These are phyloP conservation scores for Sporothrix mexicana DNA, from an alignment of 2,329 filamentous ascomycete species.

Conservation along the genomic window DNA sequence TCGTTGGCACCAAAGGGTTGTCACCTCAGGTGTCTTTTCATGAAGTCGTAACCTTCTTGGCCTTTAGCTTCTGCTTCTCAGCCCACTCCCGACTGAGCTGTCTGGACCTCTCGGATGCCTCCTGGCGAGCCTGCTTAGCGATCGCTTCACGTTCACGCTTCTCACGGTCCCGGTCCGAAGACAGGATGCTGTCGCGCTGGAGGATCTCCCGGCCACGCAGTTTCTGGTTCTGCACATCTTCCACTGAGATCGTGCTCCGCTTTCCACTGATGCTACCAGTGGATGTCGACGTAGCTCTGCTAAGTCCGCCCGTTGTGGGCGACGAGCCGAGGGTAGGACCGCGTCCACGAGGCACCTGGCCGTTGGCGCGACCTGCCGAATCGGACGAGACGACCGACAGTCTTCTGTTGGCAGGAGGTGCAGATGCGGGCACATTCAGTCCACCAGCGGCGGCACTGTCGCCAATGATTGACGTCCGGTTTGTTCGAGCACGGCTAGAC, in stretches of 20 bases:
- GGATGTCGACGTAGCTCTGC: conserved; percentile 55
- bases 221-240: conserved; percentile 58
- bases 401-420: conserved; percentile 41
- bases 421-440: conserved; percentile 20
- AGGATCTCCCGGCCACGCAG: conserved; percentile 61
- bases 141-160: conserved; percentile 59
- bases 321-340: conserved; percentile 42
- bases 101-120: conserved; percentile 66
- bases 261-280: conserved; percentile 52
- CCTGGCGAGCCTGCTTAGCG: conserved; percentile 61
- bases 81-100: conserved; percentile 67
- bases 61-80: conserved; percentile 46
- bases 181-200: conserved; percentile 56
- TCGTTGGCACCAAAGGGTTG: neutral
- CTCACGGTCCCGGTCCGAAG: conserved; percentile 58
- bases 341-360: conserved; percentile 39
- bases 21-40: neutral
- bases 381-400: conserved; percentile 37
- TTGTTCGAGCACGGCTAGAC: conserved; percentile 62
- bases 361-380: neutral
- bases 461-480: conserved; percentile 43
- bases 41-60: conserved; percentile 29
- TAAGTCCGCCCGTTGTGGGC: conserved; percentile 41
- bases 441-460: neutral
- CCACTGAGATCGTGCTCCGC: conserved; percentile 56